Evolutionary conservation across 2,329 filamentous ascomycete species (phyloP).

Genomic region (Neonectria ditissima): DNA sequence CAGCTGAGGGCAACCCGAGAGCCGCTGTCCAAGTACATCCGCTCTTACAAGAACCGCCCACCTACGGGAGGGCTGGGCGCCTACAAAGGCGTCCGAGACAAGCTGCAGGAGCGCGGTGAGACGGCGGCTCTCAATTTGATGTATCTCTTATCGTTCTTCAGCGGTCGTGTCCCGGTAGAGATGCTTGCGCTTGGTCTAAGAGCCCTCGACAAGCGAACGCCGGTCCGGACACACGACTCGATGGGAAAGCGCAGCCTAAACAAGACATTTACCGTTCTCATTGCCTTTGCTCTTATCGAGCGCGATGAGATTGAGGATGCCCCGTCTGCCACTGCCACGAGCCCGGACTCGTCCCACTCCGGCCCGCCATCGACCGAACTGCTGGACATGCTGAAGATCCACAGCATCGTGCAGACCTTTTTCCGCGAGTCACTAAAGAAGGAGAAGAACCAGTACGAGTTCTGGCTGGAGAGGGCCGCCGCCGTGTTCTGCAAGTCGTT

Average conservation of each 20-base stretch:
- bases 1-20: slow-evolving; percentile 39
- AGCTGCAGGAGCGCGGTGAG: slow-evolving; percentile 40
- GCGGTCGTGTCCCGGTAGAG: slow-evolving; percentile 40
- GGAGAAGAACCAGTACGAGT: slow-evolving; percentile 34
- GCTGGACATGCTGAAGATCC: slow-evolving; percentile 41
- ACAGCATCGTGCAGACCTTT: slow-evolving; percentile 40
- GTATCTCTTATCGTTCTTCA: slow-evolving; percentile 42
- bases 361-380: slow-evolving; percentile 27
- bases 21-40: slow-evolving; percentile 42
- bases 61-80: slow-evolving; percentile 36
- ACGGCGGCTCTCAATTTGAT: slow-evolving; percentile 41
- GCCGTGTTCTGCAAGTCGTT: slow-evolving; percentile 41
- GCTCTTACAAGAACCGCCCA: slow-evolving; percentile 37
- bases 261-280: slow-evolving; percentile 42
- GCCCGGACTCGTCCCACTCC: slow-evolving; percentile 23
- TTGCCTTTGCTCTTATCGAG: slow-evolving; percentile 42
- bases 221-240: slow-evolving; percentile 34
- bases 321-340: slow-evolving; percentile 28
- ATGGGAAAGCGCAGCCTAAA: slow-evolving; percentile 40
- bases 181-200: slow-evolving; percentile 40
- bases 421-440: slow-evolving; percentile 37
- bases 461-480: slow-evolving; percentile 42
- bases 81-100: slow-evolving; percentile 40
- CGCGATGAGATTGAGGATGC: slow-evolving; percentile 42
- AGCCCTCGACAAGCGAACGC: slow-evolving; percentile 40